Evolutionary conservation across 2,329 filamentous ascomycete genomes (phyloP), one percentile per base, ranked within the genome.

Genomic region (Tolypocladium nubicola): DNA sequence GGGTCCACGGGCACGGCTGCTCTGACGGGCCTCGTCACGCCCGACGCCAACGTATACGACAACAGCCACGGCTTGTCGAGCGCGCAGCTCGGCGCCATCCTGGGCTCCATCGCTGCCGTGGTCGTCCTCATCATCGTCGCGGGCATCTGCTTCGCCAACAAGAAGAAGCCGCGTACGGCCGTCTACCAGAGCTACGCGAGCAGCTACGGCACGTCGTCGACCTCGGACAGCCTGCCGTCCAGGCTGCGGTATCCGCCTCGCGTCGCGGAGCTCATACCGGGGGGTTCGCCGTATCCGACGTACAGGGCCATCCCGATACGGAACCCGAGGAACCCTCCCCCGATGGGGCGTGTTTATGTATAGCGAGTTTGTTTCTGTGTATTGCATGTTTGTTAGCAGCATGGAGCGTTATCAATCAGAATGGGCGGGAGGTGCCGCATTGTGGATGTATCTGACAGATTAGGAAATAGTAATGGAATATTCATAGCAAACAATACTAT

Each of bases 81-180:
- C 33, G 66, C 62, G n/a, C 66, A 75, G 53, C 68, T 78, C 37
- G 75, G 73, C 6, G 75, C 70, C 43, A 73, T 78, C 21, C 62
- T 75, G 2, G 75, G 75, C 35, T 69, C 69, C 39, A 59, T 76
- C 1, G 64, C 74, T 13, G 74, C 69, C 2, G 61, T 71, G n/a
- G 67, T 72, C n/a, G 53, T 72, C 30, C 58, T 75, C 26, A 54
- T 69, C 37, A 56, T 75, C 37, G 33, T 75, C 19, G 57, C 67
- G 43, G 63, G 70, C 55, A 69, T 64, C 53, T 76, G 71, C 64
- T 61, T 52, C 23, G 35, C 39, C 37, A 50, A 55, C 30, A 55
- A 41, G 23, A 47, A 47, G 19, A 50, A 19, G 41, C 13, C 35
- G 11, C 43, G 52, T 2, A 30, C 23, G 3, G 38, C 26, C 21